Percentiles rank a stretch among this genome's conserved stretches.
Conservation (phyloP, 768 basidiomycete species). For the Lentinus tigrinus region DNA sequence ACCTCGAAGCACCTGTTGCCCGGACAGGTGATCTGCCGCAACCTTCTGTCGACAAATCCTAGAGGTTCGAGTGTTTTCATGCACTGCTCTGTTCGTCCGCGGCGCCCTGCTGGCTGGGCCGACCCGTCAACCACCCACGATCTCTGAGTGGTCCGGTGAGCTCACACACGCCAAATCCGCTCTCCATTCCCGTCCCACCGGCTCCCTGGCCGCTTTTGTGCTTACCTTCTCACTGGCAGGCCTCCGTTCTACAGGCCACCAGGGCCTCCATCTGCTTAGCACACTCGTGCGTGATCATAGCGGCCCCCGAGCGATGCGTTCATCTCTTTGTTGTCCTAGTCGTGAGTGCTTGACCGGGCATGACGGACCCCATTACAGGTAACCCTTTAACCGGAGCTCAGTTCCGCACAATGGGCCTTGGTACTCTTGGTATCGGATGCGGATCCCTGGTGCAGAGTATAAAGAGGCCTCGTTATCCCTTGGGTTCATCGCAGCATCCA, state of each 20-base stretch:
- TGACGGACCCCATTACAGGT: background rate
- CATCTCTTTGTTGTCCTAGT: background rate
- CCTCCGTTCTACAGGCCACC: background rate
- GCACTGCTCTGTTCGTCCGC: background rate
- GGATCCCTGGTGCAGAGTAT: background rate
- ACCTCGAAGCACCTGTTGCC: background rate
- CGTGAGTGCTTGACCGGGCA: background rate
- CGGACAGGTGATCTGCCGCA: background rate
- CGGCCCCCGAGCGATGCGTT: slow-evolving; percentile 5
- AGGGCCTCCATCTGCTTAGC: background rate
- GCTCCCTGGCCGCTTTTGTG: slow-evolving; percentile 7
- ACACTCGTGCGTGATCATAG: background rate
- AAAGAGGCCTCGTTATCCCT: background rate
- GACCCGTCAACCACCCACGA: background rate
- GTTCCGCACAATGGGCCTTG: background rate
- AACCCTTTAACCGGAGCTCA: background rate
- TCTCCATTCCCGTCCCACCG: slow-evolving; percentile 5
- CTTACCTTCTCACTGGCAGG: slow-evolving; percentile 1
- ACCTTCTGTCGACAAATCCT: background rate
- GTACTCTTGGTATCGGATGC: background rate
- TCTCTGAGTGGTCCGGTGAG: background rate
- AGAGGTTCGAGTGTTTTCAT: background rate
- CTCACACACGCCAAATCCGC: background rate
- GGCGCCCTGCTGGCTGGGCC: background rate
- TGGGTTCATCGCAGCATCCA: background rate